Percentiles rank a stretch among this genome's conserved stretches.
phyloP scores from a whole-genome alignment of 805 yeast species.

The Torulaspora gathmanii region DNA sequence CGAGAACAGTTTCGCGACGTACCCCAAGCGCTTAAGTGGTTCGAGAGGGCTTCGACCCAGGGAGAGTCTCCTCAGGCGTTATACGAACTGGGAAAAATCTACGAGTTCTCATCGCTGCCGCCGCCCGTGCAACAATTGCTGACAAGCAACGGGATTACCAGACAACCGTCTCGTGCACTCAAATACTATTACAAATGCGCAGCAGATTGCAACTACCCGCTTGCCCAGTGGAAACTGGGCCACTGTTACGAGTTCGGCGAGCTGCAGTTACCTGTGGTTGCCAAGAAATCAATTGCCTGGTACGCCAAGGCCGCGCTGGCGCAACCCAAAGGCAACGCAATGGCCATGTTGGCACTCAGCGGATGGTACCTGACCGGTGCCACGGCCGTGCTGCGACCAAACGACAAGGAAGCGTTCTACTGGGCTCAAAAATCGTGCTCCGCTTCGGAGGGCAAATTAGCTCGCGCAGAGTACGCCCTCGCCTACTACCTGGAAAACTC shows the following conservation, averaged over 20 bases:
- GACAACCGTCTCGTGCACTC: conserved; percentile 43
- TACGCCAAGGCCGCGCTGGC: conserved; percentile 56
- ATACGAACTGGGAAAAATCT: conserved; percentile 53
- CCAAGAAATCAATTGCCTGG: conserved; percentile 66
- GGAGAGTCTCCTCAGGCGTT: conserved; percentile 48
- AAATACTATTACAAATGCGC: conserved; percentile 57
- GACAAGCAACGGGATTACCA: conserved; percentile 12
- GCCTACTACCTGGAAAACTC: conserved; percentile 68
- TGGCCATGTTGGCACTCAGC: conserved; percentile 65
- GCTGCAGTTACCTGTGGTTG: conserved; percentile 47
- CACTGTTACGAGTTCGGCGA: conserved; percentile 69
- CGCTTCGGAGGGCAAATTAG: conserved; percentile 49
- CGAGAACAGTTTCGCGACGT: conserved; percentile 40
- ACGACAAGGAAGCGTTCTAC: conserved; percentile 59
- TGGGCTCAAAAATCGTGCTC: conserved; percentile 58
- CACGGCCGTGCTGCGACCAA: conserved; percentile 46
- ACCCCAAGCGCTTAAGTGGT: conserved; percentile 48
- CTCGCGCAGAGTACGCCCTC: conserved; percentile 63
- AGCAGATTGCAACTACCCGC: conserved; percentile 49
- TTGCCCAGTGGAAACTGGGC: conserved; percentile 68
- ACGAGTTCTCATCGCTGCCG: conserved; percentile 43
- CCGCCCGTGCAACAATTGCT: conserved; percentile 18
- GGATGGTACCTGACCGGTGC: conserved; percentile 79
- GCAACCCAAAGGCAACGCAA: conserved; percentile 50
- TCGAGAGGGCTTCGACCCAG: conserved; percentile 43